Evolutionary conservation across 495 filamentous ascomycete species (phyloP).

Genomic region (Annulohypoxylon maeteangense): DNA sequence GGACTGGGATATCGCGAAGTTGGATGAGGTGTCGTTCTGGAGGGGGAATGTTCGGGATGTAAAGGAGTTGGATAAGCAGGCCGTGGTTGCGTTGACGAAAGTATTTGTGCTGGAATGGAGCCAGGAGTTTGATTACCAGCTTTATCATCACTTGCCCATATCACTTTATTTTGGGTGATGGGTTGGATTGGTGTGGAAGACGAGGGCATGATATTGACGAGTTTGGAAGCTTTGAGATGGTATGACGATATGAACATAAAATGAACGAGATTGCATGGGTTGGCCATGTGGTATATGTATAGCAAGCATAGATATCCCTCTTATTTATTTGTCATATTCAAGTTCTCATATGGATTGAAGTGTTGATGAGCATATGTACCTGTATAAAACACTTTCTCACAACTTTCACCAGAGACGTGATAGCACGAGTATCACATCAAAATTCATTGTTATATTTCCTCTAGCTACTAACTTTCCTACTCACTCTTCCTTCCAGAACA

Average conservation of each 20-base stretch:
- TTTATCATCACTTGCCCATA: conserved; percentile 52
- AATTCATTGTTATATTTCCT: not conserved
- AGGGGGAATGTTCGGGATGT: not conserved
- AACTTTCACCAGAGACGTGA: too few species aligned
- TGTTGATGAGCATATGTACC: too few species aligned
- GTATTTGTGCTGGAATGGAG: conserved; percentile 55
- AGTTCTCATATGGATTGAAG: too few species aligned
- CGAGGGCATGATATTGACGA: not conserved
- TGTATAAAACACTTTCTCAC: too few species aligned
- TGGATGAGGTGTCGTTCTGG: conserved; percentile 42
- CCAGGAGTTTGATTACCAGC: conserved; percentile 53
- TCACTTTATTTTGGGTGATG: conserved; percentile 43
- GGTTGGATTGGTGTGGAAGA: not conserved
- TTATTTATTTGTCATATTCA: not conserved
- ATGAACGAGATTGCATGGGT: not conserved
- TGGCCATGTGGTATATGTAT: not conserved
- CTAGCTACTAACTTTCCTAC: not conserved
- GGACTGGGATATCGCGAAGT: conserved; percentile 9
- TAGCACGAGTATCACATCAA: too few species aligned
- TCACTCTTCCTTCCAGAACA: not conserved
- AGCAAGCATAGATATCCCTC: not conserved
- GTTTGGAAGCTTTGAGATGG: not conserved
- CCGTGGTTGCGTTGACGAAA: conserved; percentile 50
- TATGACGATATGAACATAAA: not conserved
- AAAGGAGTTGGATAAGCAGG: conserved; percentile 19